A percentile compares a stretch with the other conserved stretches of the same genome.
phyloP scores from a whole-genome alignment of 1,284 basidiomycete genomes.

The Filobasidium uniguttulatum region DNA sequence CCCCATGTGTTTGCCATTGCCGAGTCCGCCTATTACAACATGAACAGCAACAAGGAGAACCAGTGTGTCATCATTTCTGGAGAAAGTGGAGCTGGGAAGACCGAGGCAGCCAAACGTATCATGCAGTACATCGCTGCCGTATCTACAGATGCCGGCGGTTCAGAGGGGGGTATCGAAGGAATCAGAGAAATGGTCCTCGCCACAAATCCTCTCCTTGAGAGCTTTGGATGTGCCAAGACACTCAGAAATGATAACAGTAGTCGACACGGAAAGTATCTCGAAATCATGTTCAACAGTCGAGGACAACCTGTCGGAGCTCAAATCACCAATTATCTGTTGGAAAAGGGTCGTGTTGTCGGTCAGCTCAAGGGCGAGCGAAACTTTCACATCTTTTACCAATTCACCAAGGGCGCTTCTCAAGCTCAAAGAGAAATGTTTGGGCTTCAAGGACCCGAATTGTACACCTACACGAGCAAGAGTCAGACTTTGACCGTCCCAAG shows the following conservation, averaged over 20 bases:
- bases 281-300: slow-evolving; percentile 93
- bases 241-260: slow-evolving; percentile 97
- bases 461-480: slow-evolving; percentile 82
- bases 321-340: slow-evolving; percentile 61
- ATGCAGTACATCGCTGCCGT: slow-evolving; percentile 99
- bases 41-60: slow-evolving; percentile 98
- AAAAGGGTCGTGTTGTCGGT: slow-evolving; percentile 80
- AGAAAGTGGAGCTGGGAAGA: slow-evolving; percentile 95
- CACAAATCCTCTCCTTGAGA: slow-evolving; percentile 93
- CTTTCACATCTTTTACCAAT: slow-evolving; percentile 99
- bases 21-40: slow-evolving; percentile 95
- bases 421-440: slow-evolving; percentile 92
- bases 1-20: slow-evolving; percentile 98
- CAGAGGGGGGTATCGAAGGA: slow-evolving; percentile 59
- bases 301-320: slow-evolving; percentile 94
- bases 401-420: slow-evolving; percentile 84
- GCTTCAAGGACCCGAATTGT: slow-evolving; percentile 91
- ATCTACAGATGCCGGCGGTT: slow-evolving; percentile 57
- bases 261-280: slow-evolving; percentile 97
- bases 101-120: slow-evolving; percentile 93
- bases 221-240: slow-evolving; percentile 98
- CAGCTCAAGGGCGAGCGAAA: slow-evolving; percentile 94
- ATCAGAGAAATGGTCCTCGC: slow-evolving; percentile 99
- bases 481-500: slow-evolving; percentile 83
- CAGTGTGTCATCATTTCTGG: slow-evolving; percentile 99